Base-by-base conservation (phyloP, 1,284 basidiomycete genomes). In the Melampsora allii-populina region DNA sequence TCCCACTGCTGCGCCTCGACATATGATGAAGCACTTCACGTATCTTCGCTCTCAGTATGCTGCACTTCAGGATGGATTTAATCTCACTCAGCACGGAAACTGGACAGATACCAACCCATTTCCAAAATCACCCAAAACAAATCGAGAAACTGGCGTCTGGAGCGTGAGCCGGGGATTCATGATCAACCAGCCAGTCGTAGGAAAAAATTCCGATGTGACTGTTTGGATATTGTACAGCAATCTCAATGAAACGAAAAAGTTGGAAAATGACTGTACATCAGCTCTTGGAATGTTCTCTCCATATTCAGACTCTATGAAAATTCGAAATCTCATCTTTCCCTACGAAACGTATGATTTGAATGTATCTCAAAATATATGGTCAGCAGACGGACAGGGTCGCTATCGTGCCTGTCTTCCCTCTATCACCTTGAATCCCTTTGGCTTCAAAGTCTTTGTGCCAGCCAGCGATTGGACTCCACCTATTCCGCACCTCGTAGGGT, bases 61-160 rank as follows among this genome's bases (percentile, higher is more conserved):
- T 33, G 85, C 89, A 0, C 84, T 94, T 7, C 90, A 91, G 80
- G 92, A 95, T 79, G 92, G 92, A 3, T 91, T 89, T 79, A 86
- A 88, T 79, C 86, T 94, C 33, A 87, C 88, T 12, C 87, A 89
- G 76, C 85, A 86, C 77, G 89, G 90, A 67, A 92, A 91, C 80
- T 91, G 89, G 90, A 94, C 92, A 0, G 85, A 87, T 78, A 81
- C 81, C 61, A 90, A 91, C 76, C 82, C 88, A 75, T 86, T 89
- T 9, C 90, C 91, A 5, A 91, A 91, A 80, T 94, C 92, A n/a
- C 91, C 92, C 80, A 79, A 81, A 6, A 91, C 90, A 0, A 80
- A 80, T 59, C 92, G 92, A 0, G 91, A 94, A 81, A 87, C 92
- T 84, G 92, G 92, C 76, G 83, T 93, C 17, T 94, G 90, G 89